These are phyloP conservation scores for Arthrobotrys iridis DNA, from an alignment of 2,329 filamentous ascomycete species.

Conservation along the genomic window DNA sequence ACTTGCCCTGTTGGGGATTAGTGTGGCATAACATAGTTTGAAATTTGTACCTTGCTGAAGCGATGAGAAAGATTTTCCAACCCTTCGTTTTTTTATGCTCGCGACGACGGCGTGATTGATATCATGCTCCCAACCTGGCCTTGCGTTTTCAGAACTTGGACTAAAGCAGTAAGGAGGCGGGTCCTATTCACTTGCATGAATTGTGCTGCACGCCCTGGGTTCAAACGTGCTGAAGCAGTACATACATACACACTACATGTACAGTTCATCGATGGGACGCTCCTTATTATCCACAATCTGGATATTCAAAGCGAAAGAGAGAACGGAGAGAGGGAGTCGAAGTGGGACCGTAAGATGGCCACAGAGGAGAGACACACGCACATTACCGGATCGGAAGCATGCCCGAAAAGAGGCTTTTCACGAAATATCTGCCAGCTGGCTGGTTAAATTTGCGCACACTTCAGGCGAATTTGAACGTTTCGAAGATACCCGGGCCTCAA, in stretches of 20 bases:
- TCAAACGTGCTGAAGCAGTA: conserved; percentile 53
- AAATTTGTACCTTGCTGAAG: conserved; percentile 54
- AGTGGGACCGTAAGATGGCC: conserved; percentile 36
- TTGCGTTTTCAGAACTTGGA: conserved; percentile 44
- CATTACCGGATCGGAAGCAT: conserved; percentile 44
- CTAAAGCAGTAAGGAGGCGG: conserved; percentile 51
- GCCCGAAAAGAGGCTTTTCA: conserved; percentile 41
- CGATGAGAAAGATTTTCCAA: conserved; percentile 53
- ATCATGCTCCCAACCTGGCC: conserved; percentile 43
- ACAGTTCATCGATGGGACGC: conserved; percentile 52
- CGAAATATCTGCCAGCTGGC: conserved; percentile 48
- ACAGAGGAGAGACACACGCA: conserved; percentile 34
- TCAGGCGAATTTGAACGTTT: conserved; percentile 24
- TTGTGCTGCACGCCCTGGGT: conserved; percentile 49
- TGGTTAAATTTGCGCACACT: conserved; percentile 46
- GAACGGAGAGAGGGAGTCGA: conserved; percentile 29
- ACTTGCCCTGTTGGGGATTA: conserved; percentile 42
- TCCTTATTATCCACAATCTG: conserved; percentile 54
- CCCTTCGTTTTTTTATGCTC: conserved; percentile 31
- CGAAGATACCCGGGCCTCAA: conserved; percentile 21
- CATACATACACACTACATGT: conserved; percentile 38
- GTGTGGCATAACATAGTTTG: conserved; percentile 28
- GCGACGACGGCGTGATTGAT: conserved; percentile 38
- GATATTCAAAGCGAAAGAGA: conserved; percentile 55
- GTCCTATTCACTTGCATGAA: conserved; percentile 54